Base-by-base conservation (phyloP, 2,329 filamentous ascomycete species). In the Pseudogymnoascus pannorum region DNA sequence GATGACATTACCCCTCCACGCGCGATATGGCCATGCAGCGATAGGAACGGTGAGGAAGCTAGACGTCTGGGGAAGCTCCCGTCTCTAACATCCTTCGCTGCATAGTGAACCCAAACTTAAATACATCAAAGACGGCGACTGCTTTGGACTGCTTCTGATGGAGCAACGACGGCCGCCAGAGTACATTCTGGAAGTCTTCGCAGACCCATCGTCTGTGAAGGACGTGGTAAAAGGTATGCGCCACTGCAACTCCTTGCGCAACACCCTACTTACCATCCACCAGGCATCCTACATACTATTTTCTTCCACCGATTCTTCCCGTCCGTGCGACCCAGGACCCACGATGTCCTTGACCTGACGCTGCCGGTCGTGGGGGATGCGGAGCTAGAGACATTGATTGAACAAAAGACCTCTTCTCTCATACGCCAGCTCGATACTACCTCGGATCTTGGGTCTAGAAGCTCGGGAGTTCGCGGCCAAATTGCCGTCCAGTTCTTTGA, bases 271-370 rank as follows among this genome's bases (percentile, higher is more conserved):
- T 57, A 44, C 44, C n/a, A 51, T 61, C 57, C 22, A 18, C 36
- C 70, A 96, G 93, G 89, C 66, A 89, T 97, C 73, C 83, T 97
- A 58, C 92, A 97, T 75, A 95, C 92, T 58, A 97, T 97, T 74
- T 99, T 97, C 85, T 97, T 97, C 82, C 92, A 97, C 78, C 89
- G 94, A 71, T 96, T 93, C 83, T 97, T 97, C 80, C 91, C 91
- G 62, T 87, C 91, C 62, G 83, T 97, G 68, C 80, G 84, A 42
- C 93, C 94, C 5, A 84, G 85, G 65, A 92, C 91, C 65, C 87
- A 91, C 76, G 92, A 97, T 72, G 86, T 97, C 65, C 87, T 97
- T 67, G 92, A 96, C 75, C 83, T 96, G 64, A 92, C 91, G 33
- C 84, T 97, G 26, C 92, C 94, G 59, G 89, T 90, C 70, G 89